Base-by-base conservation (phyloP, 192 early-diverging fungal species). In the Dispira parvispora region DNA sequence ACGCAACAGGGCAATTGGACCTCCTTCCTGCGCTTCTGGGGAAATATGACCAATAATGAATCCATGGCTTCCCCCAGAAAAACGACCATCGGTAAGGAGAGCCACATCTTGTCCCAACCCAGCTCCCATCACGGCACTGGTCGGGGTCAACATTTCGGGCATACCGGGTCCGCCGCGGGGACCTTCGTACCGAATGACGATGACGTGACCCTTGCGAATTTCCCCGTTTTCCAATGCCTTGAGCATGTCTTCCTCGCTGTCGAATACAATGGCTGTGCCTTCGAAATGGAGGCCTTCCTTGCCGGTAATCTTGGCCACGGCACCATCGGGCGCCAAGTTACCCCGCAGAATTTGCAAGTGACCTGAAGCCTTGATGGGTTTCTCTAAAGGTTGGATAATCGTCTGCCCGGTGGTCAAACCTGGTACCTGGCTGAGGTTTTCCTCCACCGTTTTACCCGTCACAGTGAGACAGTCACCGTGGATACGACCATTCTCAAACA, bases 21-120 rank as follows among this genome's bases (percentile, higher is more conserved):
- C 96, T 49, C 96, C 96, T 13, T 78, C 86, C 69, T 97, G 92
- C 6, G 96, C 96, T 73, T 99, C 96, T 10, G 96, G 96, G 6
- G 93, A 88, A 68, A 99, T 92, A 70, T 99, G 96, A 27, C 96
- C 96, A 69, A 99, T 94, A 65, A 99, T 97, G 67, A 99, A 99
- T 43, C 96, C 88, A 74, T 99, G 96, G 72, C 83, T 86, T 25
- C 94, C 96, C 56, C 96, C 96, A 45, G 93, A 96, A 84, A 99
- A 99, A 54, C 94, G 88, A 52, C 96, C 96, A 65, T 99, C 96
- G 13, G 96, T 99, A 49, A 99, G 78, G 53, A 99, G 77, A 1
- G 94, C 94, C 45, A 99, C 94, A 75, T 97, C 87, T 62, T 96
- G 83, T 66, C 96, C 96, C 63, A 99, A 82, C 14, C 96, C 96